These are phyloP conservation scores for Zea luxurians DNA, from an alignment of 176 grass and related monocot genomes.

Conservation along the genomic window DNA sequence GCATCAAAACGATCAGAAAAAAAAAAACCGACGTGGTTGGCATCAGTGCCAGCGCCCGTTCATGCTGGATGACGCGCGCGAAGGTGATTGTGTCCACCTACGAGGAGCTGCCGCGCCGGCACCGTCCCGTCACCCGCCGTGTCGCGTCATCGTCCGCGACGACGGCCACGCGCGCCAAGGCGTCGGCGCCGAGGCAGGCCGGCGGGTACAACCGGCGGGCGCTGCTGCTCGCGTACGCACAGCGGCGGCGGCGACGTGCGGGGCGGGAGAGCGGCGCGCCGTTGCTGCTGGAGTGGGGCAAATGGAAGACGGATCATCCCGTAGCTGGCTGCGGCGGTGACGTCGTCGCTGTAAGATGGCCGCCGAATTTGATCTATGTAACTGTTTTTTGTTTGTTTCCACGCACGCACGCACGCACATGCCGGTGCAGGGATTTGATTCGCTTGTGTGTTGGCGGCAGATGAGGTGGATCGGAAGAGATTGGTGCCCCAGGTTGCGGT, in stretches of 20 bases:
- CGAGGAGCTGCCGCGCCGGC: conserved; percentile 37
- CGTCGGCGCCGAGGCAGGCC: neutral
- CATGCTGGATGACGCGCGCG: conserved; percentile 13
- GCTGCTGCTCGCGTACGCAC: conserved; percentile 44
- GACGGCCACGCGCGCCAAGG: neutral
- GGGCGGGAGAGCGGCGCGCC: neutral
- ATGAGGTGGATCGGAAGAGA: conserved; percentile 10
- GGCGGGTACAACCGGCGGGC: conserved; percentile 20
- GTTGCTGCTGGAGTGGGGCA: conserved; percentile 34
- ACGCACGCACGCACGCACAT: neutral
- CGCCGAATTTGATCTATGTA: neutral
- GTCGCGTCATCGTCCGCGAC: conserved; percentile 23
- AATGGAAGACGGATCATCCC: conserved; percentile 24
- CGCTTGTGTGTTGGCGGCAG: neutral
- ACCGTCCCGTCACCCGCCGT: neutral
- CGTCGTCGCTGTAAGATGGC: conserved; percentile 1
- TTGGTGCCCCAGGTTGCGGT: conserved; percentile 32
- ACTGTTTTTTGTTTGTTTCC: neutral
- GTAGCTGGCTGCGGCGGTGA: neutral
- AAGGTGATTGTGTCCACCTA: conserved; percentile 39
- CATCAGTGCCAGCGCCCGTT: neutral
- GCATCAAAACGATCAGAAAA: neutral
- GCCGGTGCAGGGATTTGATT: neutral
- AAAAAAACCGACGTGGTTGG: neutral
- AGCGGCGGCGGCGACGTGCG: conserved; percentile 17